Percentiles rank a stretch among this genome's conserved stretches.
These are phyloP conservation scores for Cenchrus fungigraminus DNA, from an alignment of 176 grass and related monocot genomes.

Conservation along the genomic window DNA sequence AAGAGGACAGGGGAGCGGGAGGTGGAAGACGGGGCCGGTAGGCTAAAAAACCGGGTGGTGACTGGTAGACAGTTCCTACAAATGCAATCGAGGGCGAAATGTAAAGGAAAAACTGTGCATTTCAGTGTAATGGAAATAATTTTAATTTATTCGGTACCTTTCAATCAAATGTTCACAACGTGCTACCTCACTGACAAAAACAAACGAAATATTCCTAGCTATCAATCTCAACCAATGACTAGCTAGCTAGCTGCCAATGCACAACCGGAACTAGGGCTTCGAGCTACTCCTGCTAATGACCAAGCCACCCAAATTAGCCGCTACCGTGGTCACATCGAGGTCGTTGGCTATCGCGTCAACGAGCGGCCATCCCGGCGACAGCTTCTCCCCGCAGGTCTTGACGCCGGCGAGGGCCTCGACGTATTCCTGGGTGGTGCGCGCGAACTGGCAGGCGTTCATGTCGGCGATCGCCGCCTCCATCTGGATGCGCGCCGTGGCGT, in stretches of 20 bases:
- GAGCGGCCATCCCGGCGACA: neutral
- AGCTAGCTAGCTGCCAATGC: neutral
- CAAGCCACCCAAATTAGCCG: neutral
- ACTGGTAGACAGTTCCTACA: no score
- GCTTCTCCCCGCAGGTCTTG: neutral
- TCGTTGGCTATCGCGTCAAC: neutral
- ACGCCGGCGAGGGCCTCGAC: neutral
- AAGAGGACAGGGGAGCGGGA: no score
- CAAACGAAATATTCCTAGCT: neutral
- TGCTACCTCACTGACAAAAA: neutral
- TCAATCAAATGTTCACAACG: no score
- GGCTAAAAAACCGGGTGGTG: no score
- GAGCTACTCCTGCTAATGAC: neutral
- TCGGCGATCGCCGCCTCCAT: neutral
- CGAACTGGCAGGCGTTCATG: neutral
- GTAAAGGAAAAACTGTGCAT: no score
- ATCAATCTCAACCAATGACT: neutral
- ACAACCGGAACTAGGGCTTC: neutral
- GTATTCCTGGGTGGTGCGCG: neutral
- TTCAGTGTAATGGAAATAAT: no score
- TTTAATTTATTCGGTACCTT: no score
- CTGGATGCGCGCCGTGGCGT: neutral
- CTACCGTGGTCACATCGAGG: conserved; percentile 10
- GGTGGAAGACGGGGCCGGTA: no score
- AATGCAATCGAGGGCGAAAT: no score